These are phyloP conservation scores for Aspergillus melleus DNA, from an alignment of 2,329 filamentous ascomycete species.

Conservation along the genomic window DNA sequence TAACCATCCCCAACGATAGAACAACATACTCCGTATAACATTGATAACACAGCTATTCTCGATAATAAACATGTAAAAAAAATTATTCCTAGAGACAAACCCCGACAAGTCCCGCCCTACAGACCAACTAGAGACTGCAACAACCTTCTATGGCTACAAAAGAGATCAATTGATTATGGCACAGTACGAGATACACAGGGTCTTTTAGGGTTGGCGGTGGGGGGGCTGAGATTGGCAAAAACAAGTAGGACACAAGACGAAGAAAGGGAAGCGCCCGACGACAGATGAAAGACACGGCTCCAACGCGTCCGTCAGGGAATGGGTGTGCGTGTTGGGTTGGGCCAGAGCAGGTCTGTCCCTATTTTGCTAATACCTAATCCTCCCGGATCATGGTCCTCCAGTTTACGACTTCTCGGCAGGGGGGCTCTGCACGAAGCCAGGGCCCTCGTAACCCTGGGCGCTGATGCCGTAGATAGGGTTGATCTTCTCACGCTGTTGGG, in stretches of 20 bases:
- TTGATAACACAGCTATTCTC: background rate
- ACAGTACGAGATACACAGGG: slow-evolving; percentile 44
- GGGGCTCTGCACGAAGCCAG: slow-evolving; percentile 71
- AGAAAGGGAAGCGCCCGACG: slow-evolving; percentile 13
- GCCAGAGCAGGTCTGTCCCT: background rate
- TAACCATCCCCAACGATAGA: background rate
- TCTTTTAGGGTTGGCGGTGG: slow-evolving; percentile 25
- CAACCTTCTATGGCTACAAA: slow-evolving; percentile 42
- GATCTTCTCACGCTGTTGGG: slow-evolving; percentile 70
- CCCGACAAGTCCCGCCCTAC: background rate
- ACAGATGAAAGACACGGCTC: slow-evolving; percentile 2
- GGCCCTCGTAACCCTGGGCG: slow-evolving; percentile 74
- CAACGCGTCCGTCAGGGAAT: background rate
- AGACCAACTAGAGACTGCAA: slow-evolving; percentile 14
- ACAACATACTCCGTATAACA: background rate
- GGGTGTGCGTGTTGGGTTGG: background rate
- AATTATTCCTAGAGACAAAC: no score
- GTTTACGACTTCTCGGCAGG: slow-evolving; percentile 41
- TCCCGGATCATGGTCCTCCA: slow-evolving; percentile 20
- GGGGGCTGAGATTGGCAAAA: slow-evolving; percentile 26
- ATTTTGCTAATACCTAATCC: slow-evolving; percentile 14
- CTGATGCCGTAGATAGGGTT: slow-evolving; percentile 85
- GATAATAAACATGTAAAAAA: background rate
- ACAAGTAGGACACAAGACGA: slow-evolving; percentile 28
- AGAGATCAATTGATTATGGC: slow-evolving; percentile 46